A percentile compares a stretch with the other conserved stretches of the same genome.
Evolutionary conservation across 805 yeast species (phyloP).

Genomic region (Millerozyma acaciae): DNA sequence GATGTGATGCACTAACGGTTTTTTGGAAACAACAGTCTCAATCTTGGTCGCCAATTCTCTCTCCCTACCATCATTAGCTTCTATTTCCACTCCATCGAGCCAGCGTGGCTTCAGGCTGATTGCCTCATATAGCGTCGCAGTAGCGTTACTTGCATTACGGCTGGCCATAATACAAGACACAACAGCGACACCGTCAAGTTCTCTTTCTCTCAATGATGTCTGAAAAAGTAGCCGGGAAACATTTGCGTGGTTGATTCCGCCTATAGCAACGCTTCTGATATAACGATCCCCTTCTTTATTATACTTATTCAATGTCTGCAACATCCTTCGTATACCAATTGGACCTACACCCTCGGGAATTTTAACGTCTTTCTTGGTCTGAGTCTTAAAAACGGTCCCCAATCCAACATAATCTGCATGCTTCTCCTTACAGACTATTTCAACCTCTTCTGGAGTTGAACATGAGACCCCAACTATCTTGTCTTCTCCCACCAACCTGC

Average conservation of each 20-base stretch:
- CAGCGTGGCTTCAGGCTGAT: constrained; percentile 27
- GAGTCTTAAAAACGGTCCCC: constrained; percentile 73
- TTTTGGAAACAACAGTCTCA: constrained; percentile 16
- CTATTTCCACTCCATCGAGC: constrained; percentile 5
- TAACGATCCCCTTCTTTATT: constrained; percentile 20
- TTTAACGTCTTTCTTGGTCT: constrained; percentile 55
- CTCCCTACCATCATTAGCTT: too few relatives aligned
- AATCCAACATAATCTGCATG: constrained; percentile 80
- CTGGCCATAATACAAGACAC: constrained; percentile 83
- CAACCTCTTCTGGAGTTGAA: constrained; percentile 53
- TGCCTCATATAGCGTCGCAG: constrained; percentile 32
- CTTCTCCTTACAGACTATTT: constrained; percentile 43
- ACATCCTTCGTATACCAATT: constrained; percentile 54
- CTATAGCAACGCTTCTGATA: constrained; percentile 70
- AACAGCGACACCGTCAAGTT: constrained; percentile 79
- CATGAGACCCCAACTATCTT: constrained; percentile 82
- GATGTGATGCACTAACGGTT: constrained; percentile 80
- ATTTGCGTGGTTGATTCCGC: constrained; percentile 69
- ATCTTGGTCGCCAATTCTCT: constrained; percentile 4
- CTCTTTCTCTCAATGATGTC: constrained; percentile 40
- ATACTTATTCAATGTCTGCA: constrained; percentile 39
- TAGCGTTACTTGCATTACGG: constrained; percentile 48
- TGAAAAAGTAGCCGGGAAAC: constrained; percentile 54
- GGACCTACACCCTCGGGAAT: constrained; percentile 60
- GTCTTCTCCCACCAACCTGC: constrained; percentile 64